These are phyloP conservation scores for Pugionium cornutum DNA, from an alignment of 345 rosid species.

Conservation along the genomic window DNA sequence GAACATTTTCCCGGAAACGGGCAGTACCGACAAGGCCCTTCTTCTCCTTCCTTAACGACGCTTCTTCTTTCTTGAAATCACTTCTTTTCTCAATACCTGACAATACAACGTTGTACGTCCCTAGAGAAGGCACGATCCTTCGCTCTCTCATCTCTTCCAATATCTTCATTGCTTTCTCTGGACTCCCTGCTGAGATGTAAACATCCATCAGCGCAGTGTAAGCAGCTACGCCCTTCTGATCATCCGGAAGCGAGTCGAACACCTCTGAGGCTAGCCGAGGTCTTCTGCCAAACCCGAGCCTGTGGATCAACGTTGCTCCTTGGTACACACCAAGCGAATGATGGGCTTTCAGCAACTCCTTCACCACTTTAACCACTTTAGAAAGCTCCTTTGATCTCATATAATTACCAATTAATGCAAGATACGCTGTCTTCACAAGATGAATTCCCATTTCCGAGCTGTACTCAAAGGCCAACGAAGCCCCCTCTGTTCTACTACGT, in stretches of 20 bases:
- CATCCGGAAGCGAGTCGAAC: constrained; percentile 60
- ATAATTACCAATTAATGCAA: constrained; percentile 54
- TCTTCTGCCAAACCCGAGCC: constrained; percentile 74
- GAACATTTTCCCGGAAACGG: constrained; percentile 38
- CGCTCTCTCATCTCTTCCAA: constrained; percentile 55
- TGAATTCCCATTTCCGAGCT: constrained; percentile 50
- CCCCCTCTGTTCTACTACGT: constrained; percentile 51
- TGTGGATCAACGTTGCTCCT: constrained; percentile 59
- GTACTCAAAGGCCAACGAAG: constrained; percentile 64
- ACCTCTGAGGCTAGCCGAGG: constrained; percentile 62
- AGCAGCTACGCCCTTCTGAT: constrained; percentile 62
- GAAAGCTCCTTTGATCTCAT: constrained; percentile 49
- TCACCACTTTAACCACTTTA: constrained; percentile 49
- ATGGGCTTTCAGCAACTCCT: constrained; percentile 58
- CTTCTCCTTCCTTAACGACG: constrained; percentile 60
- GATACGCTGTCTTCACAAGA: constrained; percentile 60
- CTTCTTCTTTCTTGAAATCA: constrained; percentile 51
- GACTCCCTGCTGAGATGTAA: constrained; percentile 71
- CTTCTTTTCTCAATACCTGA: constrained; percentile 63
- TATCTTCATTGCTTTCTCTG: constrained; percentile 67
- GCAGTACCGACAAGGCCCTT: constrained; percentile 45
- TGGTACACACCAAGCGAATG: constrained; percentile 62
- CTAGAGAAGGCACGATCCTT: constrained; percentile 58
- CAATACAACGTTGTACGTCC: constrained; percentile 67
- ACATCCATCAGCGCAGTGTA: constrained; percentile 70